These are phyloP conservation scores for Bruguiera hainesii DNA, from an alignment of 441 rosid species.

Conservation along the genomic window DNA sequence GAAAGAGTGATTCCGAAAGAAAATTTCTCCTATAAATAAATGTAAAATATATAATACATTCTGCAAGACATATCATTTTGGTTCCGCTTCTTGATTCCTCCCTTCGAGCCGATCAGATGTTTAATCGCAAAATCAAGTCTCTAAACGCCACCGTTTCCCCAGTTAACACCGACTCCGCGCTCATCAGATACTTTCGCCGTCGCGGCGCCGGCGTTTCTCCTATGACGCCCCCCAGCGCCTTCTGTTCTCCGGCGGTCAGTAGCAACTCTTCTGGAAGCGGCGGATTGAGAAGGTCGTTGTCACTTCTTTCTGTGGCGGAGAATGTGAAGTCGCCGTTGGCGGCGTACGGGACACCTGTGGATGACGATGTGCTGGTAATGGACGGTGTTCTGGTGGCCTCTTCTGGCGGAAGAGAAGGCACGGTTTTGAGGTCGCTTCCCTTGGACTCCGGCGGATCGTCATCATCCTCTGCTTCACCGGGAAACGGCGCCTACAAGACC, in stretches of 20 bases:
- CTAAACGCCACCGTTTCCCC: background rate
- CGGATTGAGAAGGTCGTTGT: conserved; percentile 20
- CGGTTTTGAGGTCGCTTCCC: conserved; percentile 4
- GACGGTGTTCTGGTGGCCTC: conserved; percentile 55
- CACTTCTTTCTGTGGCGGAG: conserved; percentile 27
- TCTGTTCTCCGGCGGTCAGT: conserved; percentile 17
- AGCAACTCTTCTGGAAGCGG: conserved; percentile 15
- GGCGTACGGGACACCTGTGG: conserved; percentile 19
- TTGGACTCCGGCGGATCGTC: conserved; percentile 11
- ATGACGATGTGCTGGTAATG: conserved; percentile 55
- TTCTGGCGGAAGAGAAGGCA: conserved; percentile 12
- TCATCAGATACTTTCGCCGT: conserved; percentile 15
- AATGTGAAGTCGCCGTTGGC: conserved; percentile 13
- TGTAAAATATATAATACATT: too few species aligned
- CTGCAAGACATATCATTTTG: too few species aligned
- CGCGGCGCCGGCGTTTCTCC: conserved; percentile 22
- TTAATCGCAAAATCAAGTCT: background rate
- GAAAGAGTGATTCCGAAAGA: too few species aligned
- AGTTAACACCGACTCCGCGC: conserved; percentile 11
- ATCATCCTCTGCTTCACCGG: conserved; percentile 23
- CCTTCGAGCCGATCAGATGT: too few species aligned
- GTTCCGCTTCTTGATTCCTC: too few species aligned
- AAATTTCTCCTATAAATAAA: too few species aligned
- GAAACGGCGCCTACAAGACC: conserved; percentile 22
- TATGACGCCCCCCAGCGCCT: background rate